A percentile compares a stretch with the other conserved stretches of the same genome.
Conservation (phyloP, 2,329 filamentous ascomycete species). For the Dactylellina parvicollis region DNA sequence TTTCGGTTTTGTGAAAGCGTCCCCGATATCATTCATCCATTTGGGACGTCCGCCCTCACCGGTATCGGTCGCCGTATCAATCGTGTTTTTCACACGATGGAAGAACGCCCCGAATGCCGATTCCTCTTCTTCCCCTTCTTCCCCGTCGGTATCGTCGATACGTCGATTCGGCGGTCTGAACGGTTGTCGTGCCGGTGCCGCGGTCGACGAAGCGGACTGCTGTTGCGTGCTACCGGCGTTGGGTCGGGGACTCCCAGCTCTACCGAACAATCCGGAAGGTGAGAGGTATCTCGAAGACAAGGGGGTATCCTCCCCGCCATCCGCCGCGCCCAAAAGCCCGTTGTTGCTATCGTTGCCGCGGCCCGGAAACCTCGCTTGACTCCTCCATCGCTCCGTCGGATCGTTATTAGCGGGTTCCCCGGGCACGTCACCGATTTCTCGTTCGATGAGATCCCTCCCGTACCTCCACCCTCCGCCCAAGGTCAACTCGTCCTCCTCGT, state of each 20-base stretch:
- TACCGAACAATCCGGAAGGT: slow-evolving; percentile 23
- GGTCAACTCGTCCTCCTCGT: slow-evolving; percentile 65
- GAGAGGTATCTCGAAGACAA: slow-evolving; percentile 37
- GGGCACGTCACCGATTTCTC: slow-evolving; percentile 75
- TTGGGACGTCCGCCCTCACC: slow-evolving; percentile 68
- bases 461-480: slow-evolving; percentile 83
- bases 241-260: slow-evolving; percentile 23
- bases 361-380: slow-evolving; percentile 59
- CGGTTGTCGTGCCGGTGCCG: slow-evolving; percentile 16
- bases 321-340: slow-evolving; percentile 22
- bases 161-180: slow-evolving; percentile 46
- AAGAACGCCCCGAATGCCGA: slow-evolving; percentile 85
- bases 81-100: slow-evolving; percentile 88
- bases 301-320: slow-evolving; percentile 39
- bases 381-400: slow-evolving; percentile 56
- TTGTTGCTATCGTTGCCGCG: slow-evolving; percentile 53
- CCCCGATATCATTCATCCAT: slow-evolving; percentile 79
- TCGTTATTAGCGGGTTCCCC: slow-evolving; percentile 62
- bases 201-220: slow-evolving; percentile 9
- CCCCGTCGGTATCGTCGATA: slow-evolving; percentile 63
- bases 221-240: slow-evolving; percentile 7
- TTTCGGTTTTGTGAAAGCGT: slow-evolving; percentile 75
- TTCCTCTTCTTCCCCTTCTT: slow-evolving; percentile 74
- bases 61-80: slow-evolving; percentile 75
- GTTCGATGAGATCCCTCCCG: slow-evolving; percentile 87